Evolutionary conservation across 768 basidiomycete genomes (phyloP).

Genomic region (Pisolithus sp.): DNA sequence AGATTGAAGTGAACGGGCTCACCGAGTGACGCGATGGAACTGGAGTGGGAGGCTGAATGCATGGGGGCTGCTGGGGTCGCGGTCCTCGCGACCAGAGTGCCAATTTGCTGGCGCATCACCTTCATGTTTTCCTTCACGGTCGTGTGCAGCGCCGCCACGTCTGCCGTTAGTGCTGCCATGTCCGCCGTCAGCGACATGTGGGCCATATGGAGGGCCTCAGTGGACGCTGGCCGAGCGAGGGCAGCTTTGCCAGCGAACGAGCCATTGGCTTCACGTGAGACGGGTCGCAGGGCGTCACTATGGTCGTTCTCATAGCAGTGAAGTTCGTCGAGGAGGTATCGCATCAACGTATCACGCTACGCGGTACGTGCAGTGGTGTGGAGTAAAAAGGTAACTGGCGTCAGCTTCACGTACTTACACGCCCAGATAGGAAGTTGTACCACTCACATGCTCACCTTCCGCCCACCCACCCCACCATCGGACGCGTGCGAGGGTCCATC

Average conservation of each 20-base stretch:
- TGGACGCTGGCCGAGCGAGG: background rate
- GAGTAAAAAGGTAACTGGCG: background rate
- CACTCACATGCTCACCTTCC: constrained; percentile 15
- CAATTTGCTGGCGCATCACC: background rate
- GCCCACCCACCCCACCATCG: no score
- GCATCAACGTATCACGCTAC: constrained; percentile 2
- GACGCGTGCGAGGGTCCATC: no score
- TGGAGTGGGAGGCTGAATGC: no score
- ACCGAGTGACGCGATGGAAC: no score
- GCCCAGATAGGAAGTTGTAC: background rate
- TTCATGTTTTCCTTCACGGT: background rate
- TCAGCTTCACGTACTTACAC: background rate
- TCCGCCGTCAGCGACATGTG: background rate
- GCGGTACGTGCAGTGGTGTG: background rate
- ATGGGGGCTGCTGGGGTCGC: no score
- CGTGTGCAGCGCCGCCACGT: background rate
- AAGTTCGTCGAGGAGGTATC: constrained; percentile 25
- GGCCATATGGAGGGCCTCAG: background rate
- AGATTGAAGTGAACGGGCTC: no score
- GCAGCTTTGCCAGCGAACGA: background rate
- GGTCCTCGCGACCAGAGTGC: background rate
- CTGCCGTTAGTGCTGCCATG: background rate
- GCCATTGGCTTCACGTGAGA: background rate
- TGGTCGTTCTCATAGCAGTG: constrained; percentile 21
- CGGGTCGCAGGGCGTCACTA: constrained; percentile 8